Evolutionary conservation across 2,329 filamentous ascomycete species (phyloP).

Genomic region (Chaetomium sp.): DNA sequence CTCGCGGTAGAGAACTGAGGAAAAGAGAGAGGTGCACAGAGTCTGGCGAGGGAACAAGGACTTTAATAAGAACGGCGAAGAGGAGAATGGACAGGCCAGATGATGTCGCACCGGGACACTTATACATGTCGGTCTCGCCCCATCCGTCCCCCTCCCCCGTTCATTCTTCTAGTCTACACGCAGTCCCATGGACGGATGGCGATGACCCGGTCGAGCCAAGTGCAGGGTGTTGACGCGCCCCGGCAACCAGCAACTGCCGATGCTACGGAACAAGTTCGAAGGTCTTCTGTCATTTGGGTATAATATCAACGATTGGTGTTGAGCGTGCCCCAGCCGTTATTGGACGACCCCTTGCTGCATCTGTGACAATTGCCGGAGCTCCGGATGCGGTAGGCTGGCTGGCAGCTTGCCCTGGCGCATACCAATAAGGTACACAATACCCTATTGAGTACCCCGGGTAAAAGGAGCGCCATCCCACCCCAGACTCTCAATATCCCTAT

Average conservation of each 20-base stretch:
- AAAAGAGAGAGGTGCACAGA: not conserved
- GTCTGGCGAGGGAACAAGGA: not conserved
- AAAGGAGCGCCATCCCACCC: slow-evolving; percentile 24
- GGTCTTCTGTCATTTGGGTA: slow-evolving; percentile 34
- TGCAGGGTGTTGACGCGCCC: slow-evolving; percentile 22
- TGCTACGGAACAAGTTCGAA: slow-evolving; percentile 36
- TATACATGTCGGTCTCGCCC: slow-evolving; percentile 14
- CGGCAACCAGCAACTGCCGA: slow-evolving; percentile 34
- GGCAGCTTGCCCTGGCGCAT: slow-evolving; percentile 10
- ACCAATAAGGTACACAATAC: not conserved
- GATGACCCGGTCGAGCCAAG: slow-evolving; percentile 26
- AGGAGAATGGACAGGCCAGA: slow-evolving; percentile 6
- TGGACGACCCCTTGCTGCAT: slow-evolving; percentile 25
- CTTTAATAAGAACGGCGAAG: slow-evolving; percentile 11
- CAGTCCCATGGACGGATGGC: slow-evolving; percentile 4
- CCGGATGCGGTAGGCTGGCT: slow-evolving; percentile 22
- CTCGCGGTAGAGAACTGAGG: not conserved
- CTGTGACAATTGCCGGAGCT: slow-evolving; percentile 35
- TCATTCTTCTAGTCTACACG: not conserved
- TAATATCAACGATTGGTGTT: slow-evolving; percentile 35
- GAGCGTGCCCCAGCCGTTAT: slow-evolving; percentile 23
- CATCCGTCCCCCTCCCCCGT: not conserved
- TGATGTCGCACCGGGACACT: slow-evolving; percentile 25
- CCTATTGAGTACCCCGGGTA: slow-evolving; percentile 30
- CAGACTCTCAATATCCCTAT: slow-evolving; percentile 22